Evolutionary conservation across 2,329 filamentous ascomycete genomes (phyloP).

Genomic region (Rasamsonia emersonii): DNA sequence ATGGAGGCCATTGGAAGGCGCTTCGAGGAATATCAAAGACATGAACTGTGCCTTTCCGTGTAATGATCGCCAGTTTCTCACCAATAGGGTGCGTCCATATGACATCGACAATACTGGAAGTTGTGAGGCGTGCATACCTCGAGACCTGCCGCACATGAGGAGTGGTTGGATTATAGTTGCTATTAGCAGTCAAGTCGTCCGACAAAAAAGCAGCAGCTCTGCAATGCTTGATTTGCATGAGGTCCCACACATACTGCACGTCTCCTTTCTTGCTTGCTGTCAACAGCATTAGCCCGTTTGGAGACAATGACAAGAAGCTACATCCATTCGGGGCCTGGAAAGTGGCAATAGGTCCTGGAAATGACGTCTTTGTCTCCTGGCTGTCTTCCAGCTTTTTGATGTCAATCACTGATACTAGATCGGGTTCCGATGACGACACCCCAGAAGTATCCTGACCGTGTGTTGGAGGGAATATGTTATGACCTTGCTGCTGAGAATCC

Average conservation of each 20-base stretch:
- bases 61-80: conserved; percentile 79
- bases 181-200: conserved; percentile 19
- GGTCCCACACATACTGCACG: conserved; percentile 43
- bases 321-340: conserved; percentile 42
- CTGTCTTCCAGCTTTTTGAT: conserved; percentile 35
- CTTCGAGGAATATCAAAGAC: conserved; percentile 76
- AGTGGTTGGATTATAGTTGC: conserved; percentile 12
- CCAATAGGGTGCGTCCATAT: conserved; percentile 76
- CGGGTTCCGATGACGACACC: conserved; percentile 29
- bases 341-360: conserved; percentile 32
- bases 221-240: conserved; percentile 40
- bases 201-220: conserved; percentile 29
- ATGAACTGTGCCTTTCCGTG: conserved; percentile 91
- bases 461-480: conserved; percentile 37
- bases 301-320: conserved; percentile 42
- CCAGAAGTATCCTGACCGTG: conserved; percentile 35
- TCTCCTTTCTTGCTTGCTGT: conserved; percentile 42
- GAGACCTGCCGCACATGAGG: conserved; percentile 68
- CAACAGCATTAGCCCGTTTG: conserved; percentile 38
- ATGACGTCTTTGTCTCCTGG: conserved; percentile 24
- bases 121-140: conserved; percentile 83
- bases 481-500: conserved; percentile 22
- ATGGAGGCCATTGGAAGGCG: conserved; percentile 81
- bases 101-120: conserved; percentile 82
- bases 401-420: conserved; percentile 40